Base-by-base conservation (phyloP, 2,329 filamentous ascomycete species). In the Biscogniauxia marginata region DNA sequence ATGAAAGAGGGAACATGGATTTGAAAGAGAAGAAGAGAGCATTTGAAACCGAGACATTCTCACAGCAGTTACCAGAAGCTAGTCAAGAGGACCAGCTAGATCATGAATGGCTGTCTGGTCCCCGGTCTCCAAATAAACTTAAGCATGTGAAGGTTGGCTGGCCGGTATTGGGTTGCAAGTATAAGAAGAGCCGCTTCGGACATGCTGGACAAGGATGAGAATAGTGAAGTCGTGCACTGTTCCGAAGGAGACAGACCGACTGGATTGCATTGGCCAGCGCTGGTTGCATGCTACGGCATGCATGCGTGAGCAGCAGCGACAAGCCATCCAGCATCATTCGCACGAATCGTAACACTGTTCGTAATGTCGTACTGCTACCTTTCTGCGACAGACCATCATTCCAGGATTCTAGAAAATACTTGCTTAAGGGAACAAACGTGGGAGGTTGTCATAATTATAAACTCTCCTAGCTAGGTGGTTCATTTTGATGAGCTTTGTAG, bases 161-260 rank as follows among this genome's bases (percentile, higher is more conserved):
- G 61, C 60, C 58, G 51, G 50, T 62, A 56, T 47, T 50, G 16
- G 43, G 49, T 47, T 24, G 46, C 9, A 52, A 39, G 44, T 16
- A 39, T 39, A 39, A 16, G 30, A 8, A 39, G 6, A 16, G 30
- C 7, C n/a, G 30, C 13, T 39, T 39, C 30, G 30, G 9, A n/a
- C 30, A 46, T 39, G 30, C 30, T 39, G 30, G 30, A 9, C 13
- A n/a, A 43, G 23, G 30, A 45, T 4, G 18, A 45, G 21, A 46
- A 45, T 9, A 18, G 18, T 1, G 48, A 45, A n/a, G 1, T 45
- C 11, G 30, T 39, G 30, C 30, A n/a, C 30, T 39, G 30, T 9
- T 39, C 13, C n/a, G 30, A 16, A 39, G 30, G 13, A 39, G 13
- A 16, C 30, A 39, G 30, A 11, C 30, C 30, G n/a, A 39, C 30